Percentiles rank a stretch among this genome's conserved stretches.
Evolutionary conservation across 345 rosid species (phyloP).

Genomic region (Eucalyptus tenuipes): DNA sequence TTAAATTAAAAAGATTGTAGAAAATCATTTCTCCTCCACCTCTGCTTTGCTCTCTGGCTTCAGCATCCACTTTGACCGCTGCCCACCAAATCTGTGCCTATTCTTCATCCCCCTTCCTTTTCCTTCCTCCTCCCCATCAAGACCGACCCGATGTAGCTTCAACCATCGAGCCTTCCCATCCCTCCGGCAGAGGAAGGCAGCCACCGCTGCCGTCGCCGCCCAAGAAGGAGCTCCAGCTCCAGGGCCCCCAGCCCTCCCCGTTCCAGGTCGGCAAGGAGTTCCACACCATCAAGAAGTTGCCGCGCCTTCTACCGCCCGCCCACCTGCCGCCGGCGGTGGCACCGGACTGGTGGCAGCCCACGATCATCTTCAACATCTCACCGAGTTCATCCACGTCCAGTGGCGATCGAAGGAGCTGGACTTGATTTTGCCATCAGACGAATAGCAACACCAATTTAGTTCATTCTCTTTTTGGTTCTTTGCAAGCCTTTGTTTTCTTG

Average conservation of each 20-base stretch:
- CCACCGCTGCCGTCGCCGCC: neutral
- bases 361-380: no score
- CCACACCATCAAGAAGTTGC: constrained; percentile 42
- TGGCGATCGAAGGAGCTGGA: no score
- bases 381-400: no score
- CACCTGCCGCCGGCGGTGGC: no score
- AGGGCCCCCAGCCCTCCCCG: constrained; percentile 67
- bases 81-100: neutral
- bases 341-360: no score
- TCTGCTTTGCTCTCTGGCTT: neutral
- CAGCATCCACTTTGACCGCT: neutral
- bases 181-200: neutral
- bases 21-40: no score
- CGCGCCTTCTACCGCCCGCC: constrained; percentile 1
- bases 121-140: neutral
- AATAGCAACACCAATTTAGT: no score
- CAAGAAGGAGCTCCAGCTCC: constrained; percentile 38
- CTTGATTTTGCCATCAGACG: no score
- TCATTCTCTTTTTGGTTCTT: no score
- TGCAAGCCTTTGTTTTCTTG: no score
- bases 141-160: neutral
- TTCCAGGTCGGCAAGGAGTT: constrained; percentile 52
- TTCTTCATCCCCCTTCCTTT: neutral
- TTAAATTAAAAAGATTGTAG: no score
- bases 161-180: neutral